Evolutionary conservation across 2,329 filamentous ascomycete genomes (phyloP).

Genomic region (Calonectria pteridis): DNA sequence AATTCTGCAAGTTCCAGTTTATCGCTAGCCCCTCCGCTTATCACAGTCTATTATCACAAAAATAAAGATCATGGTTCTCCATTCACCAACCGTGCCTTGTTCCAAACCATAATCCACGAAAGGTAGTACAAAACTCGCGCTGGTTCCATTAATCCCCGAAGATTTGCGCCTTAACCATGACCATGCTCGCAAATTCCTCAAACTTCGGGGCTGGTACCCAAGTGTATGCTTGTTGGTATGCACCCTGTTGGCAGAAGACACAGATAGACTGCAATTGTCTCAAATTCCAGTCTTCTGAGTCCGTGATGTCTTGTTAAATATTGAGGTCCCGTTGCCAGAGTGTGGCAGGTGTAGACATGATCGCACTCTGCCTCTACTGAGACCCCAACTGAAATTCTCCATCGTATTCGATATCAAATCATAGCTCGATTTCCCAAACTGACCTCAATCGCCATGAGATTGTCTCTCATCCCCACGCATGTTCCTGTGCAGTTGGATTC

Average conservation of each 20-base stretch:
- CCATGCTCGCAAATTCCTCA: neutral
- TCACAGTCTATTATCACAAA: constrained; percentile 32
- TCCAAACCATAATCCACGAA: constrained; percentile 13
- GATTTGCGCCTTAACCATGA: neutral
- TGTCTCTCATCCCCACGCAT: neutral
- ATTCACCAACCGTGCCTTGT: constrained; percentile 24
- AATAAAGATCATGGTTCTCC: constrained; percentile 6
- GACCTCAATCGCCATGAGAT: neutral
- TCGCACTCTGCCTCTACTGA: neutral
- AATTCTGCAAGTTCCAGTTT: neutral
- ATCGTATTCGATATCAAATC: neutral
- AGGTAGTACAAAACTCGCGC: constrained; percentile 1
- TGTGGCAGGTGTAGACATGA: neutral
- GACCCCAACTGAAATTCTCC: neutral
- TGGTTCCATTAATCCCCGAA: neutral
- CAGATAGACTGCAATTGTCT: neutral
- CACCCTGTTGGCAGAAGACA: neutral
- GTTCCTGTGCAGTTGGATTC: neutral
- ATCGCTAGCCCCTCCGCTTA: constrained; percentile 15
- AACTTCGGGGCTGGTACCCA: neutral
- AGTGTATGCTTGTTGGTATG: neutral
- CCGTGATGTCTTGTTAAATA: neutral
- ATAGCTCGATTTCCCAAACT: neutral
- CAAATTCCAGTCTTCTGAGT: neutral
- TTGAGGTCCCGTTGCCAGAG: neutral